Conservation (phyloP, 2,329 filamentous ascomycete species). For the Ustulina deusta region DNA sequence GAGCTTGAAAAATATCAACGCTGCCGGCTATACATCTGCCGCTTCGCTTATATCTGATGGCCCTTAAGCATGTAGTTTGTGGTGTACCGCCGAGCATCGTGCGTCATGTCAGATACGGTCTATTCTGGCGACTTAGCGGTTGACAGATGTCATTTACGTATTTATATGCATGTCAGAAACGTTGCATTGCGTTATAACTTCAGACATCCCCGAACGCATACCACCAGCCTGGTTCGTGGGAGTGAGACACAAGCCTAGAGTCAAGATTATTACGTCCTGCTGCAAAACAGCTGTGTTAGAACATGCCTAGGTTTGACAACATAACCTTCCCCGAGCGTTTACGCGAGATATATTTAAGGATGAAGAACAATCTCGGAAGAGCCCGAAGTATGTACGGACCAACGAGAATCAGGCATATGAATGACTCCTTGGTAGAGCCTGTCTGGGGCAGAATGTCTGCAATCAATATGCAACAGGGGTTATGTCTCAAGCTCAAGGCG, state of each 20-base stretch:
- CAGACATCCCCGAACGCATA: conserved; percentile 29
- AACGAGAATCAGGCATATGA: conserved; percentile 18
- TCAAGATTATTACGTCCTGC: not conserved
- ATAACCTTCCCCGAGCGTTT: conserved; percentile 7
- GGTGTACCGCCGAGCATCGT: conserved; percentile 19
- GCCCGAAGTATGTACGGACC: conserved; percentile 26
- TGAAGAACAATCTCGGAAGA: conserved; percentile 34
- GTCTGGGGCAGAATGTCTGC: conserved; percentile 30
- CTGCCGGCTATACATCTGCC: conserved; percentile 1
- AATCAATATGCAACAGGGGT: conserved; percentile 33
- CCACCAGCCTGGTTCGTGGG: conserved; percentile 35
- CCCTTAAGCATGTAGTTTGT: conserved; percentile 16
- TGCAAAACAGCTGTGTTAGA: not conserved
- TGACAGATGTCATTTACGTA: conserved; percentile 29
- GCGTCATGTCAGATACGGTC: conserved; percentile 25
- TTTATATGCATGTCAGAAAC: conserved; percentile 37
- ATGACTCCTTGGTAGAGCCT: conserved; percentile 7
- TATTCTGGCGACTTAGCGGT: conserved; percentile 21
- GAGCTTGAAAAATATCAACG: conserved; percentile 8
- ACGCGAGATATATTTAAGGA: conserved; percentile 1
- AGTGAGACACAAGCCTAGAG: not conserved
- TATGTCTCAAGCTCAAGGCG: conserved; percentile 25
- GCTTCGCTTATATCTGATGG: conserved; percentile 7
- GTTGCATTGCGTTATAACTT: conserved; percentile 29
- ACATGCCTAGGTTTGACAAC: not conserved